A percentile compares a stretch with the other conserved stretches of the same genome.
Conservation (phyloP, 2,329 filamentous ascomycete genomes). For the Elsinoe perseae region DNA sequence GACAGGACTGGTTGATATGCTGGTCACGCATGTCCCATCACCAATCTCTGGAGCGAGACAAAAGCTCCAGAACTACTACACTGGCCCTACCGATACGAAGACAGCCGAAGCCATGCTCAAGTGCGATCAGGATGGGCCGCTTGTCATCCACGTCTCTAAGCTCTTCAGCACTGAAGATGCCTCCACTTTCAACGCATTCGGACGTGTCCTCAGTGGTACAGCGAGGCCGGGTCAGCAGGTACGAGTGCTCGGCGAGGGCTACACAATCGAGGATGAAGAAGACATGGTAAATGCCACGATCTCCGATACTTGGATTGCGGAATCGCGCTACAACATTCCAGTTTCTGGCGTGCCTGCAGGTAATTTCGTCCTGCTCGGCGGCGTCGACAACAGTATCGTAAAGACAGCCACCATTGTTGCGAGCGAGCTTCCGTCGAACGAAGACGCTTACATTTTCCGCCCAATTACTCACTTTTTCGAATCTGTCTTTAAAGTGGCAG, state of each 20-base stretch:
- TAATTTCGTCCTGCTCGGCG: conserved; percentile 84
- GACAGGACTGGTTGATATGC: conserved; percentile 90
- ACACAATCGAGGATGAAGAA: conserved; percentile 94
- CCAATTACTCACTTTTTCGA: conserved; percentile 92
- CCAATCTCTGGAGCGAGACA: conserved; percentile 69
- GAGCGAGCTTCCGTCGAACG: conserved; percentile 69
- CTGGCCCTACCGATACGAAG: conserved; percentile 76
- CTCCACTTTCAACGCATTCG: conserved; percentile 83
- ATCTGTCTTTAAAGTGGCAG: conserved; percentile 93
- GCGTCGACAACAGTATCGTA: conserved; percentile 95
- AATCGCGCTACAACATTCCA: conserved; percentile 87
- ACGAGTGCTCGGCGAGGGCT: conserved; percentile 86
- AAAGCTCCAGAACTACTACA: conserved; percentile 81
- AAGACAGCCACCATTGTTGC: conserved; percentile 91
- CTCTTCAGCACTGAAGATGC: conserved; percentile 85
- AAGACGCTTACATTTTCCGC: conserved; percentile 92
- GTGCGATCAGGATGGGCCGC: conserved; percentile 81
- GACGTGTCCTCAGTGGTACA: conserved; percentile 86
- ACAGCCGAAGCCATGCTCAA: conserved; percentile 69
- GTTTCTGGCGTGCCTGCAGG: conserved; percentile 89
- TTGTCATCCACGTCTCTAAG: conserved; percentile 90
- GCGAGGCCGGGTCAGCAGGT: conserved; percentile 75
- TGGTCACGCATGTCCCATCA: conserved; percentile 81
- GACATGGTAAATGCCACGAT: conserved; percentile 88
- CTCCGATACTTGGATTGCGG: conserved; percentile 77